Conservation (phyloP, 768 basidiomycete species). For the Xerocomellus intermedius region DNA sequence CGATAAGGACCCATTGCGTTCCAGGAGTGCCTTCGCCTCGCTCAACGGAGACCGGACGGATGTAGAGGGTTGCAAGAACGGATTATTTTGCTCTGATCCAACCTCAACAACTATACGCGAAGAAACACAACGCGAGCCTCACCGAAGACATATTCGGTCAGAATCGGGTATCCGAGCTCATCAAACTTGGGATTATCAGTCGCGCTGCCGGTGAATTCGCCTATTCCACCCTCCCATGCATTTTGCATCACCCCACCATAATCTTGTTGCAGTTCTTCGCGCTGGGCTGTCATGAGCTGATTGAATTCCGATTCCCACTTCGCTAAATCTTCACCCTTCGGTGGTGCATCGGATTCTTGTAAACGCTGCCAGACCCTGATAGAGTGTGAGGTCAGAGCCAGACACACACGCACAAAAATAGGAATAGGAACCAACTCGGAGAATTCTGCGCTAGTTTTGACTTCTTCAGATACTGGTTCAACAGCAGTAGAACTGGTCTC, state of each 20-base stretch:
- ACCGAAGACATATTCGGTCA: constrained; percentile 79
- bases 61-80: constrained; percentile 53
- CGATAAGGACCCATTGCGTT: constrained; percentile 80
- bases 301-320: constrained; percentile 86
- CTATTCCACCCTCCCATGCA: constrained; percentile 60
- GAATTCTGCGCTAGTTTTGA: constrained; percentile 41
- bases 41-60: constrained; percentile 50
- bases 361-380: constrained; percentile 62
- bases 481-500: constrained; percentile 40
- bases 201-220: constrained; percentile 39
- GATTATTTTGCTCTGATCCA: constrained; percentile 65
- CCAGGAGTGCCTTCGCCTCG: constrained; percentile 75
- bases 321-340: constrained; percentile 60
- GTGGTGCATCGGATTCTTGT: constrained; percentile 55
- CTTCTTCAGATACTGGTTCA: constrained; percentile 39
- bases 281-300: constrained; percentile 67
- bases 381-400: constrained; percentile 2
- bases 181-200: constrained; percentile 50
- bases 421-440: constrained; percentile 45
- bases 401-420: neutral
- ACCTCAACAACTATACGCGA: constrained; percentile 1
- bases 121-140: constrained; percentile 22
- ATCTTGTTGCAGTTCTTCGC: constrained; percentile 65
- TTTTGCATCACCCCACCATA: constrained; percentile 60
- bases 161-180: constrained; percentile 72